A percentile compares a stretch with the other conserved stretches of the same genome.
phyloP scores from a whole-genome alignment of 371 early-diverging fungal genomes.

The Entomophthora muscae region DNA sequence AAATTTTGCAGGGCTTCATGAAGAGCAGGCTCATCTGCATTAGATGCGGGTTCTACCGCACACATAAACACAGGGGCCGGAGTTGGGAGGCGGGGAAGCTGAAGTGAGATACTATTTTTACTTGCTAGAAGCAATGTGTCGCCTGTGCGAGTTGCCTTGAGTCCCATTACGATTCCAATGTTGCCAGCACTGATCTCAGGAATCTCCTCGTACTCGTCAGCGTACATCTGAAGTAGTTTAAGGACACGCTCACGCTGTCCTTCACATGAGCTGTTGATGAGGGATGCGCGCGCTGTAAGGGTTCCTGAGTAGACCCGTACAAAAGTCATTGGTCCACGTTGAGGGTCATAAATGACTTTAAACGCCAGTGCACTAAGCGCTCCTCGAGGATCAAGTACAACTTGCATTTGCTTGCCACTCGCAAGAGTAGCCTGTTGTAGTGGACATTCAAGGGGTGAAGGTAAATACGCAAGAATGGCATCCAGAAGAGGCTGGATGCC shows the following conservation, averaged over 20 bases:
- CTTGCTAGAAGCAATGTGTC: slow-evolving; percentile 62
- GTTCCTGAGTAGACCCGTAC: slow-evolving; percentile 84
- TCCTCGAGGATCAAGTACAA: slow-evolving; percentile 12
- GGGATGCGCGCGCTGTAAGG: slow-evolving; percentile 38
- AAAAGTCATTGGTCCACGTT: slow-evolving; percentile 77
- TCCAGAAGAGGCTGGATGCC: slow-evolving; percentile 89
- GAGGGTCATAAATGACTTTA: slow-evolving; percentile 72
- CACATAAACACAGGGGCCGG: slow-evolving; percentile 87
- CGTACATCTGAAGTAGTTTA: slow-evolving; percentile 76
- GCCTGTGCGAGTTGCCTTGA: slow-evolving; percentile 77
- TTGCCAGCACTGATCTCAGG: slow-evolving; percentile 56
- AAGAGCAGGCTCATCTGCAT: slow-evolving; percentile 56
- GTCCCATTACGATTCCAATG: slow-evolving; percentile 78
- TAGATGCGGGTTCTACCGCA: slow-evolving; percentile 59
- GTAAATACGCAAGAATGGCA: slow-evolving; percentile 73
- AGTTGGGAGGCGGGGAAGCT: slow-evolving; percentile 54
- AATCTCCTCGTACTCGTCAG: slow-evolving; percentile 77
- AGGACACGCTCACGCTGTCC: slow-evolving; percentile 52
- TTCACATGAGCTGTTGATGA: slow-evolving; percentile 45
- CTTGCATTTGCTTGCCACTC: slow-evolving; percentile 16
- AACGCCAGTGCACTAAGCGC: slow-evolving; percentile 58
- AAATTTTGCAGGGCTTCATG: slow-evolving; percentile 55
- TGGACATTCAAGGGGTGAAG: slow-evolving; percentile 55
- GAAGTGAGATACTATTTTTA: slow-evolving; percentile 21
- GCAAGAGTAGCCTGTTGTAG: slow-evolving; percentile 32